These are phyloP conservation scores for Panus rudis DNA, from an alignment of 768 basidiomycete species.

Conservation along the genomic window DNA sequence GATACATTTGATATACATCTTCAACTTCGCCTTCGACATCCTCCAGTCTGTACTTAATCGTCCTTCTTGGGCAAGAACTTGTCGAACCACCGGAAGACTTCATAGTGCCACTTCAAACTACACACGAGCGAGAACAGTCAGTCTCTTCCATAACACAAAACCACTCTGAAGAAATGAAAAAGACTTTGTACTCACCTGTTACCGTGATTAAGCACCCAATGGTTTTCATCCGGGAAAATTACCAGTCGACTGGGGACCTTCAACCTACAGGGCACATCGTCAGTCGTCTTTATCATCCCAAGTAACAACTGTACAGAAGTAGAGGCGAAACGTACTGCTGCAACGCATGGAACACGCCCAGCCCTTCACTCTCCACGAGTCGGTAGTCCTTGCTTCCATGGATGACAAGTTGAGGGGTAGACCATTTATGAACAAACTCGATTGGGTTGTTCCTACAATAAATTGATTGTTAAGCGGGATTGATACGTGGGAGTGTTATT, in stretches of 20 bases:
- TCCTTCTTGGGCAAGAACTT: constrained; percentile 42
- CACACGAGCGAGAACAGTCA: background rate
- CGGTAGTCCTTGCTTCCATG: constrained; percentile 89
- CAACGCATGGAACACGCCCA: constrained; percentile 78
- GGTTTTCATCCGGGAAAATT: constrained; percentile 87
- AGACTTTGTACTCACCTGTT: constrained; percentile 46
- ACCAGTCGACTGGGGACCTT: constrained; percentile 71
- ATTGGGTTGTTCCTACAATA: constrained; percentile 61
- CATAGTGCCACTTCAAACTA: constrained; percentile 91
- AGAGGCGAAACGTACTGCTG: constrained; percentile 55
- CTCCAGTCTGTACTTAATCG: too few species aligned
- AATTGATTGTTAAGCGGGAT: background rate
- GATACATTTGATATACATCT: too few species aligned
- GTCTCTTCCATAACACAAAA: background rate
- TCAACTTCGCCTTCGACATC: too few species aligned
- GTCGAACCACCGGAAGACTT: constrained; percentile 89
- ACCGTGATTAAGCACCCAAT: constrained; percentile 81
- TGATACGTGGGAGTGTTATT: background rate
- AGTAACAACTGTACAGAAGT: too few species aligned
- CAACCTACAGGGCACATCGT: too few species aligned
- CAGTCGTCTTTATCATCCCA: too few species aligned
- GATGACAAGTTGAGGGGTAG: constrained; percentile 76
- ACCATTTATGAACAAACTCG: constrained; percentile 79
- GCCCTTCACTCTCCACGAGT: constrained; percentile 77
- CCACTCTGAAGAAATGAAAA: background rate